Evolutionary conservation across 2,329 filamentous ascomycete species (phyloP), one percentile per base, ranked within the genome.

Genomic region (Coniochaeta hoffmannii): DNA sequence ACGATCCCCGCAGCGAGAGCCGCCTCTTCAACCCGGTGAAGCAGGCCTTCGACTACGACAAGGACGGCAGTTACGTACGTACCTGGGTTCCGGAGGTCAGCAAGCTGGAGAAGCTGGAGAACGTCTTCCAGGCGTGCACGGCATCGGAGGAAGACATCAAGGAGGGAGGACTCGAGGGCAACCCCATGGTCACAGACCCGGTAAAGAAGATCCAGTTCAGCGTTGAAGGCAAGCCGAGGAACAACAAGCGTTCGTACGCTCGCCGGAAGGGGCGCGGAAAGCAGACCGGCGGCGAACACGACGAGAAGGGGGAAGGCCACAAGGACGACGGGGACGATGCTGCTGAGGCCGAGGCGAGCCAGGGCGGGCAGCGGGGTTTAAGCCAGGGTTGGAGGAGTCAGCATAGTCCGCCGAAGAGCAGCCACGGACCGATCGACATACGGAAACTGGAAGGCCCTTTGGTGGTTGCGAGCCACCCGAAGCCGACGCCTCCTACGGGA

Each of bases 21-120:
- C 76, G 89, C n/a, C 81, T 88, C 14, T 92, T 92, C 75, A 93
- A 93, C 63, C 88, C 88, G 0, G 83, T 93, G 51, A 92, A 92
- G 67, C 89, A 93, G 66, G 86, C 84, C 0, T 81, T 88, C 44
- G 87, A 91, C 60, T 92, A 93, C 64, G 89, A 93, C 65, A 77
- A 78, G 2, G 72, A 83, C 0, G 89, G 87, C 2, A 72, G 78
- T 7, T 93, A 90, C 61, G 83, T 90, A 9, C 81, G 81, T n/a
- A 74, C 79, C 2, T 93, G 89, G 89, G 76, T 92, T 0, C 80
- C 82, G 0, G 89, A 93, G 66, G 66, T 90, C 26, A 73, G 78
- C 1, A 66, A 72, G 0, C 68, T 90, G 1, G 70, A 76, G 35
- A 74, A 71, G 36, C 65, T 78, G 2, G 75, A 80, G 59, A 75